These are phyloP conservation scores for Theobroma grandiflorum DNA, from an alignment of 441 rosid genomes.

Conservation along the genomic window DNA sequence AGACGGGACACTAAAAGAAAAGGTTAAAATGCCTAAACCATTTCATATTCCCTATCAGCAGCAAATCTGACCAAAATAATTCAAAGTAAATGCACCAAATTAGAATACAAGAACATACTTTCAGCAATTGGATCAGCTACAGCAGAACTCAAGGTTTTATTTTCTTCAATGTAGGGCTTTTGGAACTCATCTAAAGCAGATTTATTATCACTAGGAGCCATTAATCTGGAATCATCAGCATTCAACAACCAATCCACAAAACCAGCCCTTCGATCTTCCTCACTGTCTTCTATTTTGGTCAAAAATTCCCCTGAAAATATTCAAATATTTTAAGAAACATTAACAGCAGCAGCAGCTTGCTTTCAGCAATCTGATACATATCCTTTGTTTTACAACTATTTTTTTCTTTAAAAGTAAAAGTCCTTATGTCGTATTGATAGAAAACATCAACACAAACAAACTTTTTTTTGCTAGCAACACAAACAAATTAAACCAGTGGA, in stretches of 20 bases:
- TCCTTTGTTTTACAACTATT: not conserved
- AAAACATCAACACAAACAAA: not conserved
- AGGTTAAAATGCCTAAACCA: not conserved
- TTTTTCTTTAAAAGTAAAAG: not conserved
- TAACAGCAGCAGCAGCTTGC: constrained; percentile 20
- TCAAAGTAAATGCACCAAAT: constrained; percentile 19
- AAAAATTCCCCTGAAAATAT: constrained; percentile 59
- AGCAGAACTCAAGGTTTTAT: constrained; percentile 36
- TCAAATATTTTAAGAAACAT: constrained; percentile 28
- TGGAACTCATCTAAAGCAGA: constrained; percentile 41
- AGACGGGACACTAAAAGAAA: not conserved
- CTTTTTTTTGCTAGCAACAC: not conserved
- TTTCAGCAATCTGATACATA: not conserved
- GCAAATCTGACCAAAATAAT: constrained; percentile 2
- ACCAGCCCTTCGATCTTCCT: constrained; percentile 75
- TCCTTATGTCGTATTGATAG: not conserved
- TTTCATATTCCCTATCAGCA: not conserved
- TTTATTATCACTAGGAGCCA: constrained; percentile 33
- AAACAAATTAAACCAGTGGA: not conserved
- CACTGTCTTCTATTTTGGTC: constrained; percentile 51
- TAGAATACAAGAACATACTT: constrained; percentile 49
- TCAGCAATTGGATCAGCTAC: constrained; percentile 42
- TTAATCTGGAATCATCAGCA: constrained; percentile 47
- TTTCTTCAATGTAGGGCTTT: constrained; percentile 44
- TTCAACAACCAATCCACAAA: constrained; percentile 80